phyloP scores from a whole-genome alignment of 2,329 filamentous ascomycete genomes.

The Verticillium dahliae region DNA sequence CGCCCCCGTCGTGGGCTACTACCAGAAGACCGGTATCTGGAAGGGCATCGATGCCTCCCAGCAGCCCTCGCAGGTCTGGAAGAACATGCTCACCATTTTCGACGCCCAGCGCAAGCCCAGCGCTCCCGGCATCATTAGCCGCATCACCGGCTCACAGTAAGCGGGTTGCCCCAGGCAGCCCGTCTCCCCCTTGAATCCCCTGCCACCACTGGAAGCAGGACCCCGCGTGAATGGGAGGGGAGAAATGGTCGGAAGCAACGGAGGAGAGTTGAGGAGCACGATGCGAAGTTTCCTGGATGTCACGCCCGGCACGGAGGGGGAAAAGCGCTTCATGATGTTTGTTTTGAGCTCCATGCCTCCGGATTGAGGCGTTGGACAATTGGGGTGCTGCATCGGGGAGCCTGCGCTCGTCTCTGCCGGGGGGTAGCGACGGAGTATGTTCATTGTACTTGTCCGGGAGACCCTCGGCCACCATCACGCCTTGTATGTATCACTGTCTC shows the following conservation, averaged over 20 bases:
- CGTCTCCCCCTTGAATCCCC: neutral
- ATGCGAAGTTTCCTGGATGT: neutral
- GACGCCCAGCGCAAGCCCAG: constrained; percentile 27
- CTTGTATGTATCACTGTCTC: constrained; percentile 6
- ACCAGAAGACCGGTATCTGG: constrained; percentile 97
- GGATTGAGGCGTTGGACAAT: neutral
- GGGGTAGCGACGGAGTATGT: neutral
- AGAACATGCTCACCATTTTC: constrained; percentile 81
- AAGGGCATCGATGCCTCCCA: constrained; percentile 91
- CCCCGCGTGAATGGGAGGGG: neutral
- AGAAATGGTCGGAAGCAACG: neutral
- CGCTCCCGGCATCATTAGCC: constrained; percentile 24
- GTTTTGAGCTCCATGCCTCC: neutral
- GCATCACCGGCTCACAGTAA: constrained; percentile 1
- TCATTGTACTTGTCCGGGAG: neutral
- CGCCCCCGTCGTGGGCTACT: constrained; percentile 86
- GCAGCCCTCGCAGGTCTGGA: constrained; percentile 93
- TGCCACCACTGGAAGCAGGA: neutral
- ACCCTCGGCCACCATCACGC: constrained; percentile 2
- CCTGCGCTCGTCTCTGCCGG: neutral
- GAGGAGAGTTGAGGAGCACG: neutral
- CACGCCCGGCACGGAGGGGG: neutral
- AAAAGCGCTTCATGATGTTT: neutral
- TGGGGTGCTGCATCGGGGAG: neutral
- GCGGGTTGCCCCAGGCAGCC: neutral